These are phyloP conservation scores for Vigna radiata DNA, from an alignment of 306 rosid species.

Conservation along the genomic window DNA sequence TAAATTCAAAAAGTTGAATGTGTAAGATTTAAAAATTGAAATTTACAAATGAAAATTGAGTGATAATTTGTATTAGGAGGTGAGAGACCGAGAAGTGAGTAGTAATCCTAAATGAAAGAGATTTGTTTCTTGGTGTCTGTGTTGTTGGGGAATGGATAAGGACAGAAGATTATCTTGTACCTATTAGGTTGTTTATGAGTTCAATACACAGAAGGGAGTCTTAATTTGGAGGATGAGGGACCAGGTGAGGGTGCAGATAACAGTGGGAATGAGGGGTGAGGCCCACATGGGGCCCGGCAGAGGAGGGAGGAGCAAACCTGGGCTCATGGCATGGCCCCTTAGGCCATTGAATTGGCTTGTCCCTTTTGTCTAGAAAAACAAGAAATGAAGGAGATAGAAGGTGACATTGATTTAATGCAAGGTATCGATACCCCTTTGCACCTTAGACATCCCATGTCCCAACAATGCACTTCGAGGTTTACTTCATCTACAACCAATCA, in stretches of 20 bases:
- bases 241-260: conserved; percentile 50
- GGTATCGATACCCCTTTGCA: conserved; percentile 56
- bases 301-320: conserved; percentile 47
- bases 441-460: conserved; percentile 58
- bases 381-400: conserved; percentile 36
- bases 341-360: conserved; percentile 62
- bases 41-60: too few species aligned
- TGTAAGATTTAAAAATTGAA: too few species aligned
- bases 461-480: conserved; percentile 38
- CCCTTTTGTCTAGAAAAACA: conserved; percentile 52
- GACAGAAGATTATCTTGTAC: conserved; percentile 11
- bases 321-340: conserved; percentile 57
- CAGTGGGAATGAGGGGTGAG: conserved; percentile 33
- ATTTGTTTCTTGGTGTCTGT: conserved; percentile 10
- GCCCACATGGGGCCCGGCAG: conserved; percentile 30
- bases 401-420: conserved; percentile 51
- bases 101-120: neutral
- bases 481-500: conserved; percentile 29
- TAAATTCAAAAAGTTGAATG: too few species aligned
- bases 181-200: neutral
- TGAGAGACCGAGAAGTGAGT: neutral
- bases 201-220: conserved; percentile 32
- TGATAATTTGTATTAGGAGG: too few species aligned
- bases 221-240: conserved; percentile 45
- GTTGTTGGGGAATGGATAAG: conserved; percentile 43